These are phyloP conservation scores for Rhizophlyctis rosea DNA, from an alignment of 192 early-diverging fungal genomes.

Conservation along the genomic window DNA sequence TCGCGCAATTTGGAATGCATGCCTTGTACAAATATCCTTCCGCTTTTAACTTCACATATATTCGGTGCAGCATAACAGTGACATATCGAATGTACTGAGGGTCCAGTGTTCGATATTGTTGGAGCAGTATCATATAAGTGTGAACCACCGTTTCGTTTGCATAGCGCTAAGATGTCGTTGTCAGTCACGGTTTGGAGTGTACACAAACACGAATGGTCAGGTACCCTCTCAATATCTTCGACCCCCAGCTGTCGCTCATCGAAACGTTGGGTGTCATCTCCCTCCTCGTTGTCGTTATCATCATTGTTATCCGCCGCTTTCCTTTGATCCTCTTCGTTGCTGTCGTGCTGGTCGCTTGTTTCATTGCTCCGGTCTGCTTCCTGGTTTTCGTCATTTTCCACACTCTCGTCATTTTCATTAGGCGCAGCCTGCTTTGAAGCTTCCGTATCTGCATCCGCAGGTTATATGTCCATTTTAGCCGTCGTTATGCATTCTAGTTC, in stretches of 20 bases:
- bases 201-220: too few relatives aligned
- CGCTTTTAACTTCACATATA: slow-evolving; percentile 56
- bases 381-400: too few relatives aligned
- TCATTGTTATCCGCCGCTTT: slow-evolving; percentile 12
- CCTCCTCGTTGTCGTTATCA: slow-evolving; percentile 26
- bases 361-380: too few relatives aligned
- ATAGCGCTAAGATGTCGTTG: slow-evolving; percentile 44
- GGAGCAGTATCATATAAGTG: slow-evolving; percentile 55
- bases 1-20: not conserved
- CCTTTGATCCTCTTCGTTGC: slow-evolving; percentile 12
- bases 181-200: not conserved
- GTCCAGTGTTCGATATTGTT: slow-evolving; percentile 51
- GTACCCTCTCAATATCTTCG: slow-evolving; percentile 48
- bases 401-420: too few relatives aligned
- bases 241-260: slow-evolving; percentile 47
- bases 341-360: not conserved
- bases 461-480: too few relatives aligned
- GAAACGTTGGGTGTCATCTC: slow-evolving; percentile 32
- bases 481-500: too few relatives aligned
- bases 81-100: slow-evolving; percentile 49
- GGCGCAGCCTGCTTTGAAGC: too few relatives aligned
- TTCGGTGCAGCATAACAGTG: slow-evolving; percentile 62
- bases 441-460: too few relatives aligned
- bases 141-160: slow-evolving; percentile 47
- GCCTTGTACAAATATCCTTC: slow-evolving; percentile 60